Conservation (phyloP, 192 early-diverging fungal species). For the Entomortierella lignicola region DNA sequence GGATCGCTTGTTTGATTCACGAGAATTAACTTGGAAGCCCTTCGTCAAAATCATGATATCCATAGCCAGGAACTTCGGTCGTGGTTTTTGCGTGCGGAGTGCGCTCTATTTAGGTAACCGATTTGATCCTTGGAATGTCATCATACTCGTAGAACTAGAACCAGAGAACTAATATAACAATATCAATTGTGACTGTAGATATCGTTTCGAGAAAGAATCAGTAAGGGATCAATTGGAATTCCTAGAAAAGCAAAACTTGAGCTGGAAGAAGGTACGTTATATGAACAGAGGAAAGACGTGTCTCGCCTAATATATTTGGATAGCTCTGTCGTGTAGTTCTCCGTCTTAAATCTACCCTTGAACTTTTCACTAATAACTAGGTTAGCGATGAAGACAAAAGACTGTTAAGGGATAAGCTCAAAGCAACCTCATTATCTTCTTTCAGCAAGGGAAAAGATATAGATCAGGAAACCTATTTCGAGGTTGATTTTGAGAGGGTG, state of each 20-base stretch:
- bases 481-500: slow-evolving; percentile 79
- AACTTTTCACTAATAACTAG: slow-evolving; percentile 9
- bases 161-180: slow-evolving; percentile 3
- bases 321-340: too few species aligned
- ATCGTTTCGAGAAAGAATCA: slow-evolving; percentile 58
- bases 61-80: slow-evolving; percentile 73
- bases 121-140: neutral
- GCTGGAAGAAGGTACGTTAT: slow-evolving; percentile 65
- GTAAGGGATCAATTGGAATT: slow-evolving; percentile 65
- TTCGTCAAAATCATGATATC: neutral
- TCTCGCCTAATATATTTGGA: too few species aligned
- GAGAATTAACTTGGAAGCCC: neutral
- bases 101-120: slow-evolving; percentile 68
- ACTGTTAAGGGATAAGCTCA: slow-evolving; percentile 31
- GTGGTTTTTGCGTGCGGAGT: slow-evolving; percentile 83
- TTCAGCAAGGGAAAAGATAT: slow-evolving; percentile 31
- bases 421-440: slow-evolving; percentile 4
- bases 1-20: too few species aligned
- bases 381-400: slow-evolving; percentile 46
- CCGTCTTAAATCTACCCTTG: too few species aligned
- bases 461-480: slow-evolving; percentile 58
- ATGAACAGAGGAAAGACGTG: too few species aligned
- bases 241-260: slow-evolving; percentile 59
- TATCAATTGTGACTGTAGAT: slow-evolving; percentile 22
- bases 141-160: too few species aligned